phyloP scores from a whole-genome alignment of 306 rosid species.

The Medicago arabica region DNA sequence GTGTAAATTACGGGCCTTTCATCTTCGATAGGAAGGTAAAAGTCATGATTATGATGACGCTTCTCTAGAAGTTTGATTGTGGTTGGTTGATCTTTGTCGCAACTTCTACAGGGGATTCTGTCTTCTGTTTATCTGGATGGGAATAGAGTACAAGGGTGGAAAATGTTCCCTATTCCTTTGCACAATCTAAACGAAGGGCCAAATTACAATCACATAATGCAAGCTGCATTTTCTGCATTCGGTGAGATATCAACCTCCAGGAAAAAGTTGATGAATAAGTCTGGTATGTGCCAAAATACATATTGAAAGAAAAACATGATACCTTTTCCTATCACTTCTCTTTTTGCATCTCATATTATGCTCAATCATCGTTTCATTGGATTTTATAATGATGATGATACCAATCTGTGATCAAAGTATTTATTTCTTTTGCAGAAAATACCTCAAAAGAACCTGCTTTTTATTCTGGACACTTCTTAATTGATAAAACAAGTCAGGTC shows the following conservation, averaged over 20 bases:
- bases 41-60: slow-evolving; percentile 21
- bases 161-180: slow-evolving; percentile 70
- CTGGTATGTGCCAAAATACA: slow-evolving; percentile 51
- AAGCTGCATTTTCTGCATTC: slow-evolving; percentile 51
- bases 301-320: slow-evolving; percentile 7
- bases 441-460: slow-evolving; percentile 70
- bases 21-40: slow-evolving; percentile 87
- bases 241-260: slow-evolving; percentile 38
- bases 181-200: slow-evolving; percentile 71
- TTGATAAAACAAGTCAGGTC: slow-evolving; percentile 54
- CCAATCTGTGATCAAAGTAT: slow-evolving; percentile 27
- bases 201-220: slow-evolving; percentile 51
- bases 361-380: slow-evolving; percentile 21
- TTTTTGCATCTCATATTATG: slow-evolving; percentile 29
- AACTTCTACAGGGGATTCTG: slow-evolving; percentile 75
- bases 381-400: slow-evolving; percentile 28
- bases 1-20: slow-evolving; percentile 78
- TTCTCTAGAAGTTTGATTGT: slow-evolving; percentile 15
- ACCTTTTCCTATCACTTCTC: slow-evolving; percentile 17
- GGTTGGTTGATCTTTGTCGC: slow-evolving; percentile 41
- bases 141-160: slow-evolving; percentile 62
- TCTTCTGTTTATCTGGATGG: slow-evolving; percentile 81
- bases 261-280: slow-evolving; percentile 49
- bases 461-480: slow-evolving; percentile 70
- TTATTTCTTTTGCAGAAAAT: slow-evolving; percentile 59